phyloP scores from a whole-genome alignment of 2,329 filamentous ascomycete species.

The Ascochyta clinopodiicola region DNA sequence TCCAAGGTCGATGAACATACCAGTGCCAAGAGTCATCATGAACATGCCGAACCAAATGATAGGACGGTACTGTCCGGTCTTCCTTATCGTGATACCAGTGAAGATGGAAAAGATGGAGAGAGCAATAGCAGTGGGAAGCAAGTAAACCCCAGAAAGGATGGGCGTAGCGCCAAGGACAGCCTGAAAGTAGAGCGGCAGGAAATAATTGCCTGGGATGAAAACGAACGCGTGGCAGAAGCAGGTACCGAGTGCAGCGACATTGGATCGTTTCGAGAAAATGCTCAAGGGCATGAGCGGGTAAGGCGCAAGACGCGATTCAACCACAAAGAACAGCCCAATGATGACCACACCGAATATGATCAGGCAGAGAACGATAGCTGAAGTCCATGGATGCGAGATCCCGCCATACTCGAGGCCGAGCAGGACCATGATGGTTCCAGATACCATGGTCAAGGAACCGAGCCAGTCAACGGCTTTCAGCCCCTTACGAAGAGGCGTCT shows the following conservation, averaged over 20 bases:
- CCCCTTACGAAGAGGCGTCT: constrained; percentile 66
- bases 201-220: constrained; percentile 81
- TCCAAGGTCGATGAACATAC: constrained; percentile 47
- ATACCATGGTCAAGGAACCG: constrained; percentile 71
- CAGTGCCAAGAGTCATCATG: constrained; percentile 49
- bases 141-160: constrained; percentile 75
- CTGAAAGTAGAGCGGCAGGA: constrained; percentile 86
- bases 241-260: constrained; percentile 68
- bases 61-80: constrained; percentile 54
- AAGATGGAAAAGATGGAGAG: constrained; percentile 68
- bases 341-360: constrained; percentile 74
- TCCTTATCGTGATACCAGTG: constrained; percentile 60
- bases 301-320: constrained; percentile 75
- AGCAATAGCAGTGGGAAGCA: constrained; percentile 73
- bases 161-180: constrained; percentile 72
- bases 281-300: constrained; percentile 80
- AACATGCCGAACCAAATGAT: constrained; percentile 47
- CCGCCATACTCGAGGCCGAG: constrained; percentile 87
- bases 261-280: constrained; percentile 71
- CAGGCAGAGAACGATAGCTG: constrained; percentile 76
- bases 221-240: constrained; percentile 77
- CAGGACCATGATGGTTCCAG: constrained; percentile 83
- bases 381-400: constrained; percentile 74
- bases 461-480: constrained; percentile 71
- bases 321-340: constrained; percentile 70